Percentiles rank a stretch among this genome's conserved stretches.
phyloP scores from a whole-genome alignment of 2,329 filamentous ascomycete genomes.

The Fusarium luffae region DNA sequence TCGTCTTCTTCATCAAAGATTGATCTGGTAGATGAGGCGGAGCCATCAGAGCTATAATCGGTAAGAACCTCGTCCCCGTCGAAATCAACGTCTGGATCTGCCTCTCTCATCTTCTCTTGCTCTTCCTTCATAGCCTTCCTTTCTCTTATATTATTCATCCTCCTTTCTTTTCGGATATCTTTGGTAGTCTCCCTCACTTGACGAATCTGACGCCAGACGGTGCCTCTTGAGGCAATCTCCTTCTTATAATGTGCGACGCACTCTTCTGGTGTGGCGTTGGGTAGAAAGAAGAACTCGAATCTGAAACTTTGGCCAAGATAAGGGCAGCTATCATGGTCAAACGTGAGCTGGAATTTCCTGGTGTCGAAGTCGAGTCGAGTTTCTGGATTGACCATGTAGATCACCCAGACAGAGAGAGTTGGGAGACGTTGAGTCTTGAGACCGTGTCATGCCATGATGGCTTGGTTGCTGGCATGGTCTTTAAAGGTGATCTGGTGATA shows the following conservation, averaged over 20 bases:
- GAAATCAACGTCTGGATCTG: not conserved
- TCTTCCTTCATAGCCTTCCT: not conserved
- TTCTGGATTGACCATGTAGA: not conserved
- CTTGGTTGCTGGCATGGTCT: not conserved
- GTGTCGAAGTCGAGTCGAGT: not conserved
- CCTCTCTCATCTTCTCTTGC: not conserved
- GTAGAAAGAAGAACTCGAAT: not conserved
- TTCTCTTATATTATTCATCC: not conserved
- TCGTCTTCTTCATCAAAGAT: not conserved
- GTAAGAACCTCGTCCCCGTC: not conserved
- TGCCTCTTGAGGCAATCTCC: not conserved
- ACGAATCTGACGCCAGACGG: not conserved
- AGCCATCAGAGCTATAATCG: not conserved
- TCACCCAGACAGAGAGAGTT: not conserved
- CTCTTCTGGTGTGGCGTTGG: not conserved
- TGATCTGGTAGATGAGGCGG: no score
- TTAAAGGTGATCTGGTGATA: not conserved
- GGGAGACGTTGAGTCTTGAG: not conserved
- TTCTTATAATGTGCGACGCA: not conserved
- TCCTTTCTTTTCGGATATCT: not conserved
- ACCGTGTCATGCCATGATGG: not conserved
- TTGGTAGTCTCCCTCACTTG: not conserved
- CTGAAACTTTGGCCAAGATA: not conserved
- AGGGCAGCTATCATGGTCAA: not conserved
- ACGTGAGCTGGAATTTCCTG: accelerated